Evolutionary conservation across 352 stramenopile species (phyloP).

Genomic region (Globisporangium okanoganense): DNA sequence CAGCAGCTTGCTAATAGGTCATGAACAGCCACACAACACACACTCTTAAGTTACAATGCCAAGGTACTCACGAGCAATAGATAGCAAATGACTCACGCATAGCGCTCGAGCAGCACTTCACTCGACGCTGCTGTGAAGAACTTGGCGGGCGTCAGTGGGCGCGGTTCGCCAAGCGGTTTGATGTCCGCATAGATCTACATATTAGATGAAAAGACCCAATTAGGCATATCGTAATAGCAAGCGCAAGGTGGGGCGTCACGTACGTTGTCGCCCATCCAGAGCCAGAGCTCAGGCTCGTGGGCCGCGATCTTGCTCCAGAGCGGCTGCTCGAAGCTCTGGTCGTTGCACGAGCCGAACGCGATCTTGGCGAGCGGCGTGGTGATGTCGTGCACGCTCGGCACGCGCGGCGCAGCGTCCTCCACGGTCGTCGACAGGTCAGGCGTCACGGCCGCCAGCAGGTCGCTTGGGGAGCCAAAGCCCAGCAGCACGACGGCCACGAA

Average conservation of each 20-base stretch:
- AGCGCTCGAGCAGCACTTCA: slow-evolving; percentile 50
- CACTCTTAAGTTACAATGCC: neutral
- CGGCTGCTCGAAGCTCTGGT: slow-evolving; percentile 80
- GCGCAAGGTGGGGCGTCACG: slow-evolving; percentile 1
- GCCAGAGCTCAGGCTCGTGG: slow-evolving; percentile 66
- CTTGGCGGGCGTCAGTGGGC: slow-evolving; percentile 39
- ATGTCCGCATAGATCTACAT: slow-evolving; percentile 77
- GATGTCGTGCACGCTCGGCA: slow-evolving; percentile 42
- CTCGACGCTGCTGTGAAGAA: slow-evolving; percentile 56
- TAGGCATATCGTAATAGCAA: neutral
- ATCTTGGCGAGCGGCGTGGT: slow-evolving; percentile 43
- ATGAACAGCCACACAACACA: slow-evolving; percentile 2
- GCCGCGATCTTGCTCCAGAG: slow-evolving; percentile 63
- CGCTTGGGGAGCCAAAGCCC: neutral
- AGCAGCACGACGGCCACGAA: slow-evolving; percentile 10
- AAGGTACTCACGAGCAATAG: neutral
- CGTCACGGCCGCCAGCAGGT: neutral
- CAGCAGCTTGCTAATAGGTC: slow-evolving; percentile 42
- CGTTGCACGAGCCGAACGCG: slow-evolving; percentile 85
- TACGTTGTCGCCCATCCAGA: slow-evolving; percentile 89
- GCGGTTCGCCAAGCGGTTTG: slow-evolving; percentile 41
- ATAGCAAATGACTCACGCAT: slow-evolving; percentile 35
- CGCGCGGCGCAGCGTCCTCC: neutral
- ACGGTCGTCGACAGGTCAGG: no score
- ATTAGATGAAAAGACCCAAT: neutral